Percentiles rank a stretch among this genome's conserved stretches.
These are phyloP conservation scores for Leptoxyphium fumago DNA, from an alignment of 2,329 filamentous ascomycete species.

Conservation along the genomic window DNA sequence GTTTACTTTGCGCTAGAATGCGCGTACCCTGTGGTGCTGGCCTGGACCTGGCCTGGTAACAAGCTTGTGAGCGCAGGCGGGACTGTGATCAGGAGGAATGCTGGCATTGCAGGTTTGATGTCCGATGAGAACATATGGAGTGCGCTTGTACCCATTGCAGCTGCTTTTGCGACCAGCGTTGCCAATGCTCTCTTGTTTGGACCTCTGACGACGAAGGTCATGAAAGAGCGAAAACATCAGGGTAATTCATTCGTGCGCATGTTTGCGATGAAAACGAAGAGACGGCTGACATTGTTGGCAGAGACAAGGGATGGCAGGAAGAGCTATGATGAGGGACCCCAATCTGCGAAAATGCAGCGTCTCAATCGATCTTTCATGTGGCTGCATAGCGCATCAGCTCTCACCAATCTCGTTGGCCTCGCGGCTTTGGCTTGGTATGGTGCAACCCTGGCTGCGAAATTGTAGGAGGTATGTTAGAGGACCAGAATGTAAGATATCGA, in stretches of 20 bases:
- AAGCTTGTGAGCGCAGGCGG: slow-evolving; percentile 13
- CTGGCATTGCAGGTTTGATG: slow-evolving; percentile 29
- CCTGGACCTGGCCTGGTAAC: slow-evolving; percentile 65
- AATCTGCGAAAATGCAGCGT: slow-evolving; percentile 69
- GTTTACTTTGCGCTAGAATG: slow-evolving; percentile 82
- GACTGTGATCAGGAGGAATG: slow-evolving; percentile 9
- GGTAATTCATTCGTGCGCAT: slow-evolving; percentile 34
- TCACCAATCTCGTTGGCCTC: slow-evolving; percentile 62
- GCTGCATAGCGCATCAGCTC: slow-evolving; percentile 66
- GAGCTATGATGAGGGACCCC: slow-evolving; percentile 62
- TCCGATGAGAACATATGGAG: slow-evolving; percentile 45
- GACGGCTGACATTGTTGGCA: slow-evolving; percentile 9
- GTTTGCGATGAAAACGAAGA: no score
- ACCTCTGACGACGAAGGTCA: slow-evolving; percentile 59
- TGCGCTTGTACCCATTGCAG: slow-evolving; percentile 53
- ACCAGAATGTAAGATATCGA: no score
- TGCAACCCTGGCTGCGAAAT: slow-evolving; percentile 50
- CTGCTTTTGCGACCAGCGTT: slow-evolving; percentile 56
- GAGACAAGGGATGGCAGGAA: slow-evolving; percentile 84
- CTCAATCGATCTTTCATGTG: slow-evolving; percentile 67
- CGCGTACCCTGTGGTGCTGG: slow-evolving; percentile 54
- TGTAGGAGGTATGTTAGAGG: slow-evolving; percentile 21
- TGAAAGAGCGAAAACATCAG: slow-evolving; percentile 64
- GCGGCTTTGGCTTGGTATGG: slow-evolving; percentile 64
- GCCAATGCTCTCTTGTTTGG: slow-evolving; percentile 58